Base-by-base conservation (phyloP, 176 grass and related monocot genomes). In the Leersia perrieri region DNA sequence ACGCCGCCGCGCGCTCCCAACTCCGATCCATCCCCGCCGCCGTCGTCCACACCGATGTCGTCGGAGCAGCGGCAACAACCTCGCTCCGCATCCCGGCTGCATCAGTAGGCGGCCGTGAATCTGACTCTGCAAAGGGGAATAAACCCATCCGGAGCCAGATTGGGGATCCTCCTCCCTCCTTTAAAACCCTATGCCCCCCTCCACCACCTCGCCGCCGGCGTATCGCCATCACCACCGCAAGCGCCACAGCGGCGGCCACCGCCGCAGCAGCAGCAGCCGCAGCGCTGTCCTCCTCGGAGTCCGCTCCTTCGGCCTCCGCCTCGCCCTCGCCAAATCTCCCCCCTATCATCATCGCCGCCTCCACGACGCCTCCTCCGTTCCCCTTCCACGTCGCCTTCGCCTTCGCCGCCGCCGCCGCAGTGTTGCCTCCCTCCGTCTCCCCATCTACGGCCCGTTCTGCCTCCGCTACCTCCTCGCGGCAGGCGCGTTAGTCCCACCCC, bases 381-480 rank as follows among this genome's bases (percentile, higher is more conserved):
- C 57, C 72, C 3, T 7, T 38, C 5, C 35, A 3, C 35, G 35
- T 38, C 35, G 35, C n/a, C n/a, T n/a, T 38, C 14, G 9, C 10
- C 31, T 25, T 76, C 11, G 45, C 80, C 68, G 45, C 18, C 33
- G 35, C 12, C 15, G 16, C 23, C 11, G 51, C 9, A 3, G 40
- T 0, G 33, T 33, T 22, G 0, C 5, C 3, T 33, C 74, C 57
- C 44, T 42, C 36, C 85, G n/a, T 33, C 66, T 81, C 75, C 60
- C 45, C 64, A 63, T 16, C 55, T 1, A 74, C 68, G 76, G 85
- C 62, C 84, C 76, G 8, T 79, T 85, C 72, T 76, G 15, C 79
- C 32, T 88, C 29, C 36, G 62, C 61, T 29, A 79, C 78, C 35
- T 77, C 60, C 62, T 88, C 41, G 74, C 20, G 27, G 8, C 49